Evolutionary conservation across 306 rosid species (phyloP), one percentile per base, ranked within the genome.

Genomic region (Begonia masoniana): DNA sequence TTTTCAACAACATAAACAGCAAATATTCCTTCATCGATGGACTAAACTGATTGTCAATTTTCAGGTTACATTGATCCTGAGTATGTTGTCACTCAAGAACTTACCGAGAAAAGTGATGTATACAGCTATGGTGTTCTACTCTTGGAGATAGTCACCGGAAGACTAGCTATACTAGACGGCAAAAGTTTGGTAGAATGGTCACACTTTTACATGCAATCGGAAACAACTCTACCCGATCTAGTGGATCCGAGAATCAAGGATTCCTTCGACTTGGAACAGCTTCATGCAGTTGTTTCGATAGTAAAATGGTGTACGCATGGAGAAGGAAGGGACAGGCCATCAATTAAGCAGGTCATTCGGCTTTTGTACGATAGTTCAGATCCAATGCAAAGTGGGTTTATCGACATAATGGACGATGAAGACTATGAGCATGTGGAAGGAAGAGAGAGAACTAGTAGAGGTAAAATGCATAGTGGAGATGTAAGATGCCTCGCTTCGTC

Each of bases 1-100:
- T 21, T 21, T 21, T 21, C 24, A 31, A 31, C 39, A 31, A 31
- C 39, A 5, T 31, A 21, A 21, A 21, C 24, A 21, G 24, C 24
- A 21, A 21, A 21, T 21, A 21, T 21, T 21, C 24, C 24, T 2
- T 21, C 24, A 21, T 21, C 24, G 2, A 21, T 21, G 24, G 2
- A 21, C 24, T 21, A 21, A 21, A 21, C 24, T 21, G 24, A 21
- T 31, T 7, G 9, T 31, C 63, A 58, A 67, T 52, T 58, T 72
- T 61, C 85, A 92, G 99, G 99, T 71, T 92, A 92, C 53, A 86
- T 92, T 94, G 99, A 92, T 74, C 99, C 99, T 0, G 96, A 92
- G 60, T 92, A 92, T 51, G 78, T 86, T 19, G 78, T 86, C 74
- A 86, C 96, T 51, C 99, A 83, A 78, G 94, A 92, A 67, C 84